Evolutionary conservation across 2,329 filamentous ascomycete genomes (phyloP).

Genomic region (Aspergillus sp.): DNA sequence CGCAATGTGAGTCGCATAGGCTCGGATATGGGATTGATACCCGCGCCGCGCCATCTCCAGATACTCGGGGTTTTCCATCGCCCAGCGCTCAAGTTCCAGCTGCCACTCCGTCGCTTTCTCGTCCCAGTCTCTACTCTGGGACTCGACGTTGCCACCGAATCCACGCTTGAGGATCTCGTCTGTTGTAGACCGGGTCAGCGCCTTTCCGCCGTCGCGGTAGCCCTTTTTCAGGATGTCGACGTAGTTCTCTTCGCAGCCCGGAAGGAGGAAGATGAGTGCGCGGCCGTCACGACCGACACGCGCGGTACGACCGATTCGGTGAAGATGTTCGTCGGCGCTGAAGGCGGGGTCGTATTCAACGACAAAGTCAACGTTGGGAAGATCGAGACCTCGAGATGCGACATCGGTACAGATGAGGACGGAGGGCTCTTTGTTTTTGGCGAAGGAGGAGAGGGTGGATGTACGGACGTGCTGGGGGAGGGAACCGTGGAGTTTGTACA

Average conservation of each 20-base stretch:
- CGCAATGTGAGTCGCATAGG: constrained; percentile 90
- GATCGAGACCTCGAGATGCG: constrained; percentile 89
- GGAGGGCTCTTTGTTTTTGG: constrained; percentile 69
- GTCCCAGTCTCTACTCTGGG: constrained; percentile 58
- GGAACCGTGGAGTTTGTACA: constrained; percentile 90
- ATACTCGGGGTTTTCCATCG: constrained; percentile 62
- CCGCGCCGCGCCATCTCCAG: constrained; percentile 80
- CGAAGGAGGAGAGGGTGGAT: constrained; percentile 78
- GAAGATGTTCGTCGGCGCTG: constrained; percentile 87
- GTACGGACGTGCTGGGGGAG: constrained; percentile 85
- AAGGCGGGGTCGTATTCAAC: constrained; percentile 97
- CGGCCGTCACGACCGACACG: constrained; percentile 86
- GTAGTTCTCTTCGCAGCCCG: constrained; percentile 90
- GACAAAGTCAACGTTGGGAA: constrained; percentile 91
- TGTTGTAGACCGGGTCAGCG: constrained; percentile 61
- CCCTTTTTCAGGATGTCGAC: constrained; percentile 73
- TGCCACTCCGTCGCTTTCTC: constrained; percentile 67
- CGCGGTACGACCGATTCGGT: constrained; percentile 91
- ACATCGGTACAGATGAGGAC: constrained; percentile 94
- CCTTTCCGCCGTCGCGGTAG: constrained; percentile 61
- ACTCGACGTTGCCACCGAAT: constrained; percentile 50
- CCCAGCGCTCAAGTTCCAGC: constrained; percentile 65
- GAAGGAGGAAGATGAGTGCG: constrained; percentile 84
- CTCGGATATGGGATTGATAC: constrained; percentile 88
- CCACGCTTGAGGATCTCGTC: constrained; percentile 69